Base-by-base conservation (phyloP, 352 stramenopile species). In the Globisporangium paddicum region DNA sequence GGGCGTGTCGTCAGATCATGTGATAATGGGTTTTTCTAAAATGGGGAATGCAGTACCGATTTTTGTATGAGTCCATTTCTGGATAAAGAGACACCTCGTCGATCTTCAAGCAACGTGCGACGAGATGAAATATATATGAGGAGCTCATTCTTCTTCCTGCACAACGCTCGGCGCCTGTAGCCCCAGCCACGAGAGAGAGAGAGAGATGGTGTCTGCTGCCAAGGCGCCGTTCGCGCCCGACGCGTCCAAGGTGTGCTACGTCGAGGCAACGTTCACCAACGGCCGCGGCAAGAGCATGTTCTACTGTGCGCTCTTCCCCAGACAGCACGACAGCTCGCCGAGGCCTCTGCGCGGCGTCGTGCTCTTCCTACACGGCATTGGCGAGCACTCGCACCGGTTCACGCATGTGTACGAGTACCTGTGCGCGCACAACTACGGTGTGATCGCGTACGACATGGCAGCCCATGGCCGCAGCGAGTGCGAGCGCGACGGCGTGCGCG, bases 391-490 rank as follows among this genome's bases (percentile, higher is more conserved):
- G 44, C 67, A 75, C 28, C 73, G 81, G 14, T 91, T 85, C 66
- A 64, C 58, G 21, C 74, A 88, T 59, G 63, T 89, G n/a, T 89
- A 75, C 49, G 64, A 73, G 30, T 66, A 75, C 23, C 58, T 91
- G 55, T 73, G 71, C 46, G 48, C 62, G 8, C 40, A 66, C 11
- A 67, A 73, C 42, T 89, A 77, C 45, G 78, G 67, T 42, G 78
- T 89, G 26, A 62, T 88, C 57, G 72, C 81, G 7, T 86, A 87
- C 66, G 81, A 90, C 58, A 69, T 88, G 64, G 37, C 86, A 26
- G 60, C 64, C 19, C 81, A 90, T 51, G 81, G 81, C 7, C 57
- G 66, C 13, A 89, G 81, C 65, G 75, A 86, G 35, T 69, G 66
- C 58, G 77, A 85, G 37, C 50, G 55, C 35, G 51, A 52, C 45